Evolutionary conservation across 352 stramenopile genomes (phyloP), one percentile per base, ranked within the genome.

Genomic region (Phytophthora megakarya): DNA sequence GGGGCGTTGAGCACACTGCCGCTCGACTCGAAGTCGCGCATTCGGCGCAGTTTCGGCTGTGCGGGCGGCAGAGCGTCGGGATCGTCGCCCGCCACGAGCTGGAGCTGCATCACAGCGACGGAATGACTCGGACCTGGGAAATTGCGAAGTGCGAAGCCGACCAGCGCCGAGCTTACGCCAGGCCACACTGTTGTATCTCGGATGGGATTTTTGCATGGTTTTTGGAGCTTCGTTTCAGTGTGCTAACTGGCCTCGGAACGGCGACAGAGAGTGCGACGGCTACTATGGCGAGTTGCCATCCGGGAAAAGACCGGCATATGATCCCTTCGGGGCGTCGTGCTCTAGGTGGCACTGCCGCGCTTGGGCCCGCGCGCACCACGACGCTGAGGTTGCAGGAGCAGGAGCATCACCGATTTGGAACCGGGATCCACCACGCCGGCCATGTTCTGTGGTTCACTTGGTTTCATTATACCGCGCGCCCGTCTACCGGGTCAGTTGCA

Each of bases 21-120:
- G 22, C 74, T 57, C 44, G 78, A 79, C 22, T 86, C 76, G 40
- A 82, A 83, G 64, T 76, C 68, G 44, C 75, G 72, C 52, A 75
- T 46, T 8, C 49, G 61, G 15, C 61, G 59, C 33, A 49, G 32
- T 25, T 73, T 73, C 11, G 54, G 3, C 18, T 55, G 52, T 18
- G 60, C 32, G 5, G 61, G 18, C 21, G 62, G 39, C 43, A 46
- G 21, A 28, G 48, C 30, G n/a, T 68, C 39, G 22, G 63, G 22
- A 22, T 59, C 49, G 26, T 76, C 63, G 57, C 57, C 49, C 22
- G 63, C 44, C 26, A 76, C 47, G 48, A 76, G 63, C 68, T 76
- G 52, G 32, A 76, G 63, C 52, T 72, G 67, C 67, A 75, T 72
- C 22, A 30, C 7, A 18, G 21, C 28, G 15, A 23, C 46, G 11